Evolutionary conservation across 129 eudicot genomes (phyloP), one percentile per base, ranked within the genome.

Genomic region (Helichrysum umbraculigerum): DNA sequence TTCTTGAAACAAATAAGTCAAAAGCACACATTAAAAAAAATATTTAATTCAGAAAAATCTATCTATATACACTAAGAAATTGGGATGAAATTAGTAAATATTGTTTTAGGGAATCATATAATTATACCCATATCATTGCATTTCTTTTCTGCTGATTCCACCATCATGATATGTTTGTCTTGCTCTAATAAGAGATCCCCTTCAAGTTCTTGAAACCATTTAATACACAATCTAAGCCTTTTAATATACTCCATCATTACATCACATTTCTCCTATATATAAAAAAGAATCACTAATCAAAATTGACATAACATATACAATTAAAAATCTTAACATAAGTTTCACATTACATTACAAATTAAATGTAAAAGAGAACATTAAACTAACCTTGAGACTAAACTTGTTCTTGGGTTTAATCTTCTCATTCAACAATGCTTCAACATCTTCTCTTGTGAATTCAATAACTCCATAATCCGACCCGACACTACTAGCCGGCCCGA

Each of bases 131-230:
- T 71, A 75, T 95, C 99, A 20, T 16, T 60, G 83, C 87, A 91
- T 78, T 85, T 95, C 87, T 79, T 89, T 82, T 89, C 94, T 12
- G 94, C 88, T n/a, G 71, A 71, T 70, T 87, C 95, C 89, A 95
- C 73, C 81, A 82, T 74, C 41, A 63, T 80, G 71, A 50, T 78
- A 9, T 91, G 79, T 39, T 85, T 85, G 34, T 89, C 96, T 71
- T 86, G 92, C 81, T 91, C 96, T 34, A 83, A 66, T 20, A 82
- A 77, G 56, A 72, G 75, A 65, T 76, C 83, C 37, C 75, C 89
- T 85, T 91, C 97, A 78, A 86, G 83, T 81, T 90, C 92, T 79
- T 91, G 97, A 42, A 95, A 95, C 92, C 96, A 95, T 79, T 68
- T 91, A 47, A 95, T 81, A 65, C 99, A 95, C 39, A 80, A 81